A percentile compares a stretch with the other conserved stretches of the same genome.
Conservation (phyloP, 2,329 filamentous ascomycete species). For the Verticillium longisporum region DNA sequence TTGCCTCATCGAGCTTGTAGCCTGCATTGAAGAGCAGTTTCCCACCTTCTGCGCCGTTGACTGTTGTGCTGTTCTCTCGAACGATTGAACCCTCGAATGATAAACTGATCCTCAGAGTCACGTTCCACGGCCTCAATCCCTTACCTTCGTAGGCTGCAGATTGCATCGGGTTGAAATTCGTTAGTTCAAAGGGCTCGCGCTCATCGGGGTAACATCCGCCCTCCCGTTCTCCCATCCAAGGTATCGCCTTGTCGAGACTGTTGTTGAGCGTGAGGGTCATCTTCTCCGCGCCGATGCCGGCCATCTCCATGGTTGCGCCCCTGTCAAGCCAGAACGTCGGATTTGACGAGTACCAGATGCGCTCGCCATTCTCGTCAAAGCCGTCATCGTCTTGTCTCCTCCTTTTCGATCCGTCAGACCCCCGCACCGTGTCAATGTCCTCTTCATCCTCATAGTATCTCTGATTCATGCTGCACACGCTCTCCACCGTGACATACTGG, state of each 20-base stretch:
- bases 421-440: neutral
- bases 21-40: neutral
- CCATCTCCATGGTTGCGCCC: conserved; percentile 8
- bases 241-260: neutral
- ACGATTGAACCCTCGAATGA: conserved; percentile 10
- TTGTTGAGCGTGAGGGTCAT: conserved; percentile 9
- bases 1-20: neutral
- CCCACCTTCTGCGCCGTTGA: neutral
- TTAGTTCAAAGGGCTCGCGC: conserved; percentile 2
- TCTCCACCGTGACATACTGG: conserved; percentile 10
- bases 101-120: neutral
- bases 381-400: neutral
- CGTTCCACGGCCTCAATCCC: neutral
- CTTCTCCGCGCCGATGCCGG: conserved; percentile 4
- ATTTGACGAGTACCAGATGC: neutral
- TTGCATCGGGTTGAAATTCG: conserved; percentile 2
- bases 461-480: conserved; percentile 8
- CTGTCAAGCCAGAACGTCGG: conserved; percentile 9
- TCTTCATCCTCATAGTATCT: neutral
- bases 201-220: neutral
- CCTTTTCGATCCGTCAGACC: neutral
- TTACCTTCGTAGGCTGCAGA: neutral
- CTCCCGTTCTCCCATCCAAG: neutral
- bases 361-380: neutral
- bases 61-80: conserved; percentile 9